Base-by-base conservation (phyloP, 169 alveolate species). In the Eimeria brunetti region DNA sequence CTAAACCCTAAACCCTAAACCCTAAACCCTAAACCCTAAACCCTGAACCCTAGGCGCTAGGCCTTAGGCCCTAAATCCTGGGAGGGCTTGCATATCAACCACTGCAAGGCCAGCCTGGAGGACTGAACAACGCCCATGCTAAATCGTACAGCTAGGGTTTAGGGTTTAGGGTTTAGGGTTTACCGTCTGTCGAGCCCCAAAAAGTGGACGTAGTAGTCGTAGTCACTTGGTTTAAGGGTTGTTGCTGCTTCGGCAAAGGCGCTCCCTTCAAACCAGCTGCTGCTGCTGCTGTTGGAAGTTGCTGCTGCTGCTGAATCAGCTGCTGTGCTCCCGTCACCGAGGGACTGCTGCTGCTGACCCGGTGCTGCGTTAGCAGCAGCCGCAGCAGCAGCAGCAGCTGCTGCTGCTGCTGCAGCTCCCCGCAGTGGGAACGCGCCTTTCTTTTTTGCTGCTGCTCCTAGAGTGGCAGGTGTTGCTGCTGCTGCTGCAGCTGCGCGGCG, bases 191-290 rank as follows among this genome's bases (percentile, higher is more conserved):
- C 99, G 36, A 97, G 96, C 18, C 98, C 99, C 53, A 96, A 96
- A 98, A 99, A 98, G 94, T 98, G 99, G 22, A 98, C 97, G 91
- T 98, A 98, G 97, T 98, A 98, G 95, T 98, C 99, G 83, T 98
- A 98, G 88, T 98, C 98, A n/a, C 91, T 94, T 2, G 96, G 95
- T 6, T 60, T 36, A n/a, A 80, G 96, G 41, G 69, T 64, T 56
- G 88, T 46, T 60, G 83, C 88, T 60, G 89, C 80, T 33, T 64
- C 92, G 8, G 51, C 36, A 60, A 81, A 93, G 53, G 58, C 88
- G 44, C 58, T 44, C 56, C 76, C 92, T 53, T 80, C 92, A 51
- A 88, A 44, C 62, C 71, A 60, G 81, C 67, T 64, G 93, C 93
- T 64, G 93, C 62, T 41, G 92, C 81, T 86, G 93, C 83, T 64